A percentile compares a stretch with the other conserved stretches of the same genome.
Conservation (phyloP, 176 grass and related monocot species). For the Lolium perenne region DNA sequence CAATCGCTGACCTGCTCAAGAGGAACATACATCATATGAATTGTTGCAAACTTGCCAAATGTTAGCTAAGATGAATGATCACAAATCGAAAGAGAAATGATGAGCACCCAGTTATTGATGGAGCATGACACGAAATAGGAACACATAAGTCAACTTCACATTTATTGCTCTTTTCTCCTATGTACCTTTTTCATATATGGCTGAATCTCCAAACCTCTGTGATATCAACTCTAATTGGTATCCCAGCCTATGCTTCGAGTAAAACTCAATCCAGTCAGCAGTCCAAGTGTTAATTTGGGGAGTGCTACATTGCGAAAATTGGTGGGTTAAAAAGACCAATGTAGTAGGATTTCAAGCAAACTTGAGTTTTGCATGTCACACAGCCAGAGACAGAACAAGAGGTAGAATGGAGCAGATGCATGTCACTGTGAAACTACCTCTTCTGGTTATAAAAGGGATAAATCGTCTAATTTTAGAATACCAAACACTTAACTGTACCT, state of each 20-base stretch:
- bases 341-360: background rate
- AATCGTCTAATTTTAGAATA: background rate
- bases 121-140: background rate
- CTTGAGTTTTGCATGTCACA: background rate
- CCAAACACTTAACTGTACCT: constrained; percentile 37
- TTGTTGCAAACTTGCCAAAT: background rate
- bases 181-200: constrained; percentile 74
- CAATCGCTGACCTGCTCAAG: constrained; percentile 63
- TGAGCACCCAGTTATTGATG: background rate
- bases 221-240: constrained; percentile 67
- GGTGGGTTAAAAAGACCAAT: background rate
- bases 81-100: background rate
- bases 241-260: constrained; percentile 72
- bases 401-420: background rate
- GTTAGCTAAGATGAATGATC: background rate
- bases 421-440: background rate
- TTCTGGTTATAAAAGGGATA: background rate
- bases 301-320: constrained; percentile 55
- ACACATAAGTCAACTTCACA: background rate
- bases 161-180: background rate
- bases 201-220: constrained; percentile 59
- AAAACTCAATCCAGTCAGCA: constrained; percentile 84
- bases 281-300: constrained; percentile 88
- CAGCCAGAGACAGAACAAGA: background rate
- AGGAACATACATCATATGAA: constrained; percentile 11